Evolutionary conservation across 1,139 yeast species (phyloP).

Genomic region (Candida frijolesensis): DNA sequence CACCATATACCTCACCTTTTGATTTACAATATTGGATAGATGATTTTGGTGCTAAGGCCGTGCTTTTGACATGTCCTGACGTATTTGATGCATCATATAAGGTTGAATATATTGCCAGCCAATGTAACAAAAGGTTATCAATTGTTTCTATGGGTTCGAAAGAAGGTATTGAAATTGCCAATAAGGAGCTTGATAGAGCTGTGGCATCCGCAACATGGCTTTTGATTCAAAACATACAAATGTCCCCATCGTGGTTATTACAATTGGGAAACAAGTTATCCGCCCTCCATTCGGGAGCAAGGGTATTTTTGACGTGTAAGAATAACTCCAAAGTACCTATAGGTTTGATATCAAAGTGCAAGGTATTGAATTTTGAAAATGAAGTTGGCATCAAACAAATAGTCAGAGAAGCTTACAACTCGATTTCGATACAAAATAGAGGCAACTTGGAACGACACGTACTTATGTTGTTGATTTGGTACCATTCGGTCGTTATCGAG

Average conservation of each 20-base stretch:
- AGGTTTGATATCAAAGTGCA: conserved; percentile 50
- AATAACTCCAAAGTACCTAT: conserved; percentile 54
- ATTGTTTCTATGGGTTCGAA: conserved; percentile 75
- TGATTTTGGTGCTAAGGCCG: conserved; percentile 26
- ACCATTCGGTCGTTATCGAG: conserved; percentile 64
- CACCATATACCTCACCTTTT: conserved; percentile 12
- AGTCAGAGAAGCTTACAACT: conserved; percentile 44
- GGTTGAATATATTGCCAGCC: conserved; percentile 47
- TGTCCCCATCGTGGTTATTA: conserved; percentile 66
- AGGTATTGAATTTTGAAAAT: conserved; percentile 59
- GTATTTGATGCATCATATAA: conserved; percentile 70
- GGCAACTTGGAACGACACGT: conserved; percentile 45
- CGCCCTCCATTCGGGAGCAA: conserved; percentile 35
- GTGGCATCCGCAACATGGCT: conserved; percentile 63
- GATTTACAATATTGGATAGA: conserved; percentile 26
- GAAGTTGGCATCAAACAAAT: conserved; percentile 60
- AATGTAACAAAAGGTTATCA: conserved; percentile 25
- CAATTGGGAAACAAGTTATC: conserved; percentile 50
- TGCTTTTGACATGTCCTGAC: conserved; percentile 59
- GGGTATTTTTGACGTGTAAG: conserved; percentile 62
- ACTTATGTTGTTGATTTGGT: conserved; percentile 65
- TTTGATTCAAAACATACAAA: conserved; percentile 75
- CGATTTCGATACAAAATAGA: conserved; percentile 23
- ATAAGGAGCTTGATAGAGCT: conserved; percentile 50
- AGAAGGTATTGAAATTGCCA: conserved; percentile 65